These are phyloP conservation scores for Acacia concinna DNA, from an alignment of 331 rosid genomes.

Conservation along the genomic window DNA sequence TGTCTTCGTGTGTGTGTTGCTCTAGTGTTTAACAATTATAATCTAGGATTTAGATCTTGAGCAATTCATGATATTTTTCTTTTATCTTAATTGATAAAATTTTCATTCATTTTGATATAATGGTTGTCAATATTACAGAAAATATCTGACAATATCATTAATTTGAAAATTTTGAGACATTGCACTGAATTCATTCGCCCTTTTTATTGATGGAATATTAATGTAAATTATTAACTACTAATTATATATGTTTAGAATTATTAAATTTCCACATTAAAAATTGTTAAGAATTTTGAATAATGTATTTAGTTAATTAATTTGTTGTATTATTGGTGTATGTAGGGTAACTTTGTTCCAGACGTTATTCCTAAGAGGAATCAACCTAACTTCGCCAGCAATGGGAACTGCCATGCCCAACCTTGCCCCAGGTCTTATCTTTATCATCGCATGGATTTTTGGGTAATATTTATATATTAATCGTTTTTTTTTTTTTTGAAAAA, in stretches of 20 bases:
- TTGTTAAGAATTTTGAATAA: background rate
- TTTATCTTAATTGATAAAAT: too few species aligned
- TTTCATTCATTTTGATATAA: too few species aligned
- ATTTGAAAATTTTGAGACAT: too few species aligned
- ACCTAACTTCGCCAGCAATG: conserved; percentile 77
- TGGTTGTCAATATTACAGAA: background rate
- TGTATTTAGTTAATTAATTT: background rate
- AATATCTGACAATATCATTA: too few species aligned
- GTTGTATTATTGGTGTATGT: conserved; percentile 7
- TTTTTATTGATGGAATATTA: background rate
- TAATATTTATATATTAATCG: conserved; percentile 27
- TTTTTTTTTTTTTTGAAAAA: background rate
- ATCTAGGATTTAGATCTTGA: background rate
- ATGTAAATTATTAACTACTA: background rate
- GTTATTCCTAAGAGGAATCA: conserved; percentile 66
- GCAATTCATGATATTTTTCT: background rate
- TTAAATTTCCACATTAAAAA: background rate
- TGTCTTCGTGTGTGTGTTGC: background rate
- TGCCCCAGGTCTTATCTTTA: conserved; percentile 79
- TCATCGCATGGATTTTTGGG: conserved; percentile 84
- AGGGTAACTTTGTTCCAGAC: conserved; percentile 79
- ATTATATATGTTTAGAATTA: background rate
- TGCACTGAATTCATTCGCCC: background rate
- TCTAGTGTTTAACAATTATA: background rate
- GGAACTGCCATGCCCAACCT: conserved; percentile 97